Evolutionary conservation across 192 early-diverging fungal species (phyloP).

Genomic region (Phlyctochytrium planicorne): DNA sequence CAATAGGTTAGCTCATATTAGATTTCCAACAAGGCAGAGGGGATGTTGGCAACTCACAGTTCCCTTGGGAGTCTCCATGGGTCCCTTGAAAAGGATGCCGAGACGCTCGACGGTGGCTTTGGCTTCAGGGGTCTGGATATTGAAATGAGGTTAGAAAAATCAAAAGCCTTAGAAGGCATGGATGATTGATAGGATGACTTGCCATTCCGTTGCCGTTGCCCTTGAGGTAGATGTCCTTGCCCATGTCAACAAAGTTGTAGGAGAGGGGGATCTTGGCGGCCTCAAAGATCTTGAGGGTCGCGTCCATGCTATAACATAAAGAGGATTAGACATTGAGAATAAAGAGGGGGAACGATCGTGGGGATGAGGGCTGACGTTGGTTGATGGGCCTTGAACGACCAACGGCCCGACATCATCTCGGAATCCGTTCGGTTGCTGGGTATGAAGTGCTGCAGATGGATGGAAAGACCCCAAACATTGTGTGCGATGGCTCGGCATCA

Average conservation of each 20-base stretch:
- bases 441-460: too few species aligned
- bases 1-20: too few species aligned
- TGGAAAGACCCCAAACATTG: too few species aligned
- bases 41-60: conserved; percentile 12
- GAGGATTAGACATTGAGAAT: background rate
- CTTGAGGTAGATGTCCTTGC: conserved; percentile 23
- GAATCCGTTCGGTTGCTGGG: too few species aligned
- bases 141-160: background rate
- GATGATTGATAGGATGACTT: background rate
- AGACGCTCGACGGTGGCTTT: conserved; percentile 22
- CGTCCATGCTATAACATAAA: conserved; percentile 32
- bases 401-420: too few species aligned
- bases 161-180: too few species aligned
- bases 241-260: conserved; percentile 26
- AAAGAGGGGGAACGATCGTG: too few species aligned
- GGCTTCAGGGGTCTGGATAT: conserved; percentile 19
- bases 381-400: too few species aligned
- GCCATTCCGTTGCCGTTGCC: conserved; percentile 19
- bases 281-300: conserved; percentile 78
- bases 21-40: too few species aligned
- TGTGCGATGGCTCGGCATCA: too few species aligned
- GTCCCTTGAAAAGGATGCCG: conserved; percentile 28
- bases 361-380: too few species aligned
- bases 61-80: conserved; percentile 33
- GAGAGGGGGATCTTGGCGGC: conserved; percentile 66